Evolutionary conservation across 768 basidiomycete species (phyloP).

Genomic region (Mycena albidolilacea): DNA sequence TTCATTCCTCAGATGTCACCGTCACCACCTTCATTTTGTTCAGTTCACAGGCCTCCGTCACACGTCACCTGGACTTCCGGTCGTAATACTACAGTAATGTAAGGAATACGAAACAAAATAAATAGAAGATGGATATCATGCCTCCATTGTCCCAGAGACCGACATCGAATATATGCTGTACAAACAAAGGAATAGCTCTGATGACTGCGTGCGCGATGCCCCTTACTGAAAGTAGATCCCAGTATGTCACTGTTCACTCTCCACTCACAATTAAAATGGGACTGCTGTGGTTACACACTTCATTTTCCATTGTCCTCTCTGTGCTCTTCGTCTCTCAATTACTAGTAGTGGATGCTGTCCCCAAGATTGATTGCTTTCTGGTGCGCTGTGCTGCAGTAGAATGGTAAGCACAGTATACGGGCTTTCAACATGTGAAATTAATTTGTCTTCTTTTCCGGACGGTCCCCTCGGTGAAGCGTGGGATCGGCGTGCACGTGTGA

Average conservation of each 20-base stretch:
- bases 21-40: too few species aligned
- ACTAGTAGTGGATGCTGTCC: constrained; percentile 11
- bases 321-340: constrained; percentile 19
- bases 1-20: too few species aligned
- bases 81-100: too few species aligned
- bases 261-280: background rate
- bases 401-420: constrained; percentile 17
- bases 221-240: constrained; percentile 13
- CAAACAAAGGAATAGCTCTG: too few species aligned
- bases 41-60: too few species aligned
- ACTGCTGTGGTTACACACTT: background rate
- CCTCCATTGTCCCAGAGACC: constrained; percentile 11
- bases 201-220: background rate
- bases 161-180: background rate
- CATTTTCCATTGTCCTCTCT: constrained; percentile 18
- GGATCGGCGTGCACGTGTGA: too few species aligned
- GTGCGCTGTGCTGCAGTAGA: constrained; percentile 12
- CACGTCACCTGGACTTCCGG: too few species aligned
- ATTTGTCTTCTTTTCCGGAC: constrained; percentile 11
- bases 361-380: constrained; percentile 16
- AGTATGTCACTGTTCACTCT: constrained; percentile 23
- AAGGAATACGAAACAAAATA: background rate
- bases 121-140: background rate
- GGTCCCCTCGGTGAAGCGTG: background rate
- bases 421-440: constrained; percentile 12